Evolutionary conservation across 805 yeast species (phyloP).

Genomic region (Saturnispora silvae): DNA sequence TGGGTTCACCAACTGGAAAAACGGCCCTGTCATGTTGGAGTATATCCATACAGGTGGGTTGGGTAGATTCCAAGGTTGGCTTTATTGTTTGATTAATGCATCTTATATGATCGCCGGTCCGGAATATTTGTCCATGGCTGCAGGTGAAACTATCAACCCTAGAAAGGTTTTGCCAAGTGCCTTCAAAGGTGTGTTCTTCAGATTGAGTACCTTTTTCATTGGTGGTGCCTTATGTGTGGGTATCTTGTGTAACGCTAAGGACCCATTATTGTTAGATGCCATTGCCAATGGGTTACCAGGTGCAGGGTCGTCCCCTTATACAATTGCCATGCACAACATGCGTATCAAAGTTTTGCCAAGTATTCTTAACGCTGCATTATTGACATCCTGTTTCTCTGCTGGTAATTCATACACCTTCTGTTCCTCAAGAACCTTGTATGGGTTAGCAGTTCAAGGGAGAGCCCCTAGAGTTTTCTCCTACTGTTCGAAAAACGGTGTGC

Average conservation of each 20-base stretch:
- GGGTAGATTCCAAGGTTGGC: constrained; percentile 36
- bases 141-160: constrained; percentile 36
- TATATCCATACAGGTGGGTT: constrained; percentile 28
- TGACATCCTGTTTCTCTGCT: constrained; percentile 69
- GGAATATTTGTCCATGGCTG: constrained; percentile 36
- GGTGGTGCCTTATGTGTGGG: constrained; percentile 42
- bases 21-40: constrained; percentile 19
- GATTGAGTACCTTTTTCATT: constrained; percentile 34
- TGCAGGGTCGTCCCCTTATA: constrained; percentile 60
- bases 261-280: constrained; percentile 27
- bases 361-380: constrained; percentile 62
- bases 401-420: constrained; percentile 74
- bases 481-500: constrained; percentile 66
- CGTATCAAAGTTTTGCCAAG: constrained; percentile 58
- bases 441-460: constrained; percentile 57
- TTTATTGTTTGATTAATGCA: constrained; percentile 49
- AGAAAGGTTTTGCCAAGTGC: constrained; percentile 36
- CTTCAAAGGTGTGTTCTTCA: constrained; percentile 33
- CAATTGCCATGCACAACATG: constrained; percentile 63
- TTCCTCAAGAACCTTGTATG: constrained; percentile 56
- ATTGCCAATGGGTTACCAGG: constrained; percentile 29
- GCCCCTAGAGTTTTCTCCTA: constrained; percentile 58
- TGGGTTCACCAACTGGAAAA: constrained; percentile 43
- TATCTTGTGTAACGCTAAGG: constrained; percentile 33
- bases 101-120: constrained; percentile 64